phyloP scores from a whole-genome alignment of 1,284 basidiomycete genomes.

The Mycena citricolor region DNA sequence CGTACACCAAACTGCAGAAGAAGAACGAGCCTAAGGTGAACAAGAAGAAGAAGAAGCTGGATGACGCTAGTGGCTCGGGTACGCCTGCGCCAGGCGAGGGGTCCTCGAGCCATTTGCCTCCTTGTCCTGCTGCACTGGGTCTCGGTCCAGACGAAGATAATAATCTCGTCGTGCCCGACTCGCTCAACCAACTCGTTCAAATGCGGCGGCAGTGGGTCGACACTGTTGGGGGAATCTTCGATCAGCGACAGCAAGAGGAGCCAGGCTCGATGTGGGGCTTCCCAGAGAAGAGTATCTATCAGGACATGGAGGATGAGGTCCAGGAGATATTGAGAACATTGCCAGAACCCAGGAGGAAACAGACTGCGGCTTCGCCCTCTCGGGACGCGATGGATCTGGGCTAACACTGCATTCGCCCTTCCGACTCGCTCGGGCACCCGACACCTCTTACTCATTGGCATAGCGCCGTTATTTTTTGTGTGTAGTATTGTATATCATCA shows the following conservation, averaged over 20 bases:
- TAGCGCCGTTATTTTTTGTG: too few relatives aligned
- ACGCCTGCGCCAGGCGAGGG: conserved; percentile 30
- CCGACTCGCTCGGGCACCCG: too few relatives aligned
- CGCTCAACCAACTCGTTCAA: conserved; percentile 67
- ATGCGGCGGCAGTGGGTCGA: conserved; percentile 75
- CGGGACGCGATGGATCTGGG: conserved; percentile 58
- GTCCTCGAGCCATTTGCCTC: conserved; percentile 31
- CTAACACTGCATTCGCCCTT: too few relatives aligned
- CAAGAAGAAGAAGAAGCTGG: conserved; percentile 70
- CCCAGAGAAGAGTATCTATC: conserved; percentile 71
- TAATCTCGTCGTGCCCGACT: conserved; percentile 65
- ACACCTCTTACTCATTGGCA: too few relatives aligned
- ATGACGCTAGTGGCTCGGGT: conserved; percentile 37
- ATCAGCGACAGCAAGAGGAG: conserved; percentile 59
- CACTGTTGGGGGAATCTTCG: conserved; percentile 64
- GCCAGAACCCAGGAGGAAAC: conserved; percentile 45
- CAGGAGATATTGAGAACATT: conserved; percentile 37
- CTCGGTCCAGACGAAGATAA: conserved; percentile 68
- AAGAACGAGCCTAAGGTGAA: conserved; percentile 63
- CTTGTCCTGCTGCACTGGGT: conserved; percentile 66
- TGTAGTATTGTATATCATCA: too few relatives aligned
- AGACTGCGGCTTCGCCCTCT: too few relatives aligned
- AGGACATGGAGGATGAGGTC: conserved; percentile 69
- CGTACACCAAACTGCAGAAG: conserved; percentile 74
- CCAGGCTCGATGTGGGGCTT: conserved; percentile 74